phyloP scores from a whole-genome alignment of 257 asterid species.

The Scutellaria minor region DNA sequence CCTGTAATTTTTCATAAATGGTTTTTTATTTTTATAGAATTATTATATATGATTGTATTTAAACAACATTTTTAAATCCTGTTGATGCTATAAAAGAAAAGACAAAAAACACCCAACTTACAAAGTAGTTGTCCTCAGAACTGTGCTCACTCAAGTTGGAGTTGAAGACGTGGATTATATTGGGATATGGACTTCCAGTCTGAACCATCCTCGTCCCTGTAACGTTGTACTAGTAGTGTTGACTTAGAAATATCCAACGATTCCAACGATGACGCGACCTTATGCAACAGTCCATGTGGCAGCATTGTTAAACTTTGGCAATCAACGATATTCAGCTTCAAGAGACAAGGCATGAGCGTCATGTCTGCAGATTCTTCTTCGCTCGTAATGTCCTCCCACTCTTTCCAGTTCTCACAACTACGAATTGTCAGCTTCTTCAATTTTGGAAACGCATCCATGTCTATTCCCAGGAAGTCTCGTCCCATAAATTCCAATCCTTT shows the following conservation, averaged over 20 bases:
- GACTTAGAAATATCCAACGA: neutral
- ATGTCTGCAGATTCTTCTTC: constrained; percentile 1
- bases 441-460: constrained; percentile 30
- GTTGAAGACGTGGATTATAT: constrained; percentile 11
- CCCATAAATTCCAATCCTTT: constrained; percentile 30
- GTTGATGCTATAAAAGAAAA: too few relatives aligned
- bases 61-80: too few relatives aligned
- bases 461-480: constrained; percentile 35
- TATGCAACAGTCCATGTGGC: constrained; percentile 30
- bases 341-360: constrained; percentile 29
- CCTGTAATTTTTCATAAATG: too few relatives aligned
- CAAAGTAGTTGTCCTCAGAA: too few relatives aligned
- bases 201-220: neutral
- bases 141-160: neutral
- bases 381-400: constrained; percentile 37
- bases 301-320: neutral
- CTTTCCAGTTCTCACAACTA: constrained; percentile 33
- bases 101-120: too few relatives aligned
- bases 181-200: constrained; percentile 24
- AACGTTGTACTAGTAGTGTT: neutral
- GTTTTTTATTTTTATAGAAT: too few relatives aligned
- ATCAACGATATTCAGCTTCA: neutral
- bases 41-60: too few relatives aligned
- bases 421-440: constrained; percentile 23
- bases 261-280: neutral